These are phyloP conservation scores for Aspergillus melleus DNA, from an alignment of 2,329 filamentous ascomycete species.

Conservation along the genomic window DNA sequence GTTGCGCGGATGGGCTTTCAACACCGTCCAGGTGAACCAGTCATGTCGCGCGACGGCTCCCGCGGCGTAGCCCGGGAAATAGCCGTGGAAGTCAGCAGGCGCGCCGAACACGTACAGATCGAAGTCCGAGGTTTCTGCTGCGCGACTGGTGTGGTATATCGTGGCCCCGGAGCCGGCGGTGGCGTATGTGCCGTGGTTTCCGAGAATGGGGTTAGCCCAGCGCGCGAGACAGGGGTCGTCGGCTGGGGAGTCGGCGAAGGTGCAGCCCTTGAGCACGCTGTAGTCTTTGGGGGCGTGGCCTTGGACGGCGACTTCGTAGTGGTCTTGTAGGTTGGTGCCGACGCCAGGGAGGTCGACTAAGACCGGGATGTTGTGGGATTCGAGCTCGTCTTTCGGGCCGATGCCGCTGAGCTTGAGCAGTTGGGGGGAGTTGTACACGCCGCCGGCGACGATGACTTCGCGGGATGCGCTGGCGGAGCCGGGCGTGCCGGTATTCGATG, in stretches of 20 bases:
- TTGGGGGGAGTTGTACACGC: conserved; percentile 65
- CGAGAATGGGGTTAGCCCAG: conserved; percentile 42
- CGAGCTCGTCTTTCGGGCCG: conserved; percentile 56
- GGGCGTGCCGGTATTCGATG: conserved; percentile 27
- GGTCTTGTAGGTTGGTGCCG: conserved; percentile 65
- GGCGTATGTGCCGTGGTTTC: conserved; percentile 43
- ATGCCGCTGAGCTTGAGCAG: conserved; percentile 66
- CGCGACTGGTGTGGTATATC: conserved; percentile 39
- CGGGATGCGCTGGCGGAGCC: conserved; percentile 45
- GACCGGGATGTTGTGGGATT: conserved; percentile 54
- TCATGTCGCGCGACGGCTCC: conserved; percentile 42
- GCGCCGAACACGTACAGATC: conserved; percentile 59
- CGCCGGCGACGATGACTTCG: conserved; percentile 51
- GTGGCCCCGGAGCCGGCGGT: conserved; percentile 58
- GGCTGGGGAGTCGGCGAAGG: conserved; percentile 22
- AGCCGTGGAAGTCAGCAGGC: conserved; percentile 58
- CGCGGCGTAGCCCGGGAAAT: conserved; percentile 46
- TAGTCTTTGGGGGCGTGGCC: conserved; percentile 44
- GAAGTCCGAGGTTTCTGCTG: conserved; percentile 41
- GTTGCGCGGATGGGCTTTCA: conserved; percentile 67
- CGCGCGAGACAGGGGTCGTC: conserved; percentile 46
- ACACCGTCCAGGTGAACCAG: conserved; percentile 48
- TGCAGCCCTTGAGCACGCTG: conserved; percentile 33
- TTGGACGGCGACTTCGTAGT: conserved; percentile 36
- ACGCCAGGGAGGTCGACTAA: conserved; percentile 61